phyloP scores from a whole-genome alignment of 352 stramenopile genomes.

The Pythium guiyangense region DNA sequence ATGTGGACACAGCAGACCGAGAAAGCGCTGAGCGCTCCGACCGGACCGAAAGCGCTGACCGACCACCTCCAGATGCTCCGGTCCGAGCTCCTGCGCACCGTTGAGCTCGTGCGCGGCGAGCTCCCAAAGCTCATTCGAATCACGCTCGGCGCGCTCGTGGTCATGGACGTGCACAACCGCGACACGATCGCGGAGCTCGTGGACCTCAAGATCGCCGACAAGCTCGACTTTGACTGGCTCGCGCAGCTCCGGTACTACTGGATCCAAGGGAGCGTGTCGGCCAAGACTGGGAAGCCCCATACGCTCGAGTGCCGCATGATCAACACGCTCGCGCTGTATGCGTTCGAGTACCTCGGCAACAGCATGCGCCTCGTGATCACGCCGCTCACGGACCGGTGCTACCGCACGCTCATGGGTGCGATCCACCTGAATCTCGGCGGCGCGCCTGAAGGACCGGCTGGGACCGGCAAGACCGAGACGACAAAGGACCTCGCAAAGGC shows the following conservation, averaged over 20 bases:
- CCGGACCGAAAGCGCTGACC: conserved; percentile 37
- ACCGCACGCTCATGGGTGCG: conserved; percentile 89
- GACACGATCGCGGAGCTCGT: conserved; percentile 91
- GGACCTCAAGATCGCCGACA: conserved; percentile 67
- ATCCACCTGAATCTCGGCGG: conserved; percentile 90
- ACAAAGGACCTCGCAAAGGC: conserved; percentile 91
- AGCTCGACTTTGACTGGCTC: conserved; percentile 92
- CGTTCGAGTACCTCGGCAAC: conserved; percentile 92
- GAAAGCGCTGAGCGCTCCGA: conserved; percentile 33
- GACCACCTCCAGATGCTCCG: conserved; percentile 65
- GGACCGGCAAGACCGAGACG: conserved; percentile 91
- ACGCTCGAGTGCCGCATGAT: conserved; percentile 90
- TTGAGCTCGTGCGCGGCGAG: conserved; percentile 90
- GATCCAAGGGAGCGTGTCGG: conserved; percentile 73
- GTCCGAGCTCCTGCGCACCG: conserved; percentile 82
- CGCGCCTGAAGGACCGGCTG: conserved; percentile 85
- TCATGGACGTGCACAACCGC: conserved; percentile 95
- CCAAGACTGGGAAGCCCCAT: conserved; percentile 84
- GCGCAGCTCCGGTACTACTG: conserved; percentile 93
- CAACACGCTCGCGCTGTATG: conserved; percentile 89
- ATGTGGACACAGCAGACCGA: conserved; percentile 90
- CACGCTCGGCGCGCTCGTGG: conserved; percentile 88
- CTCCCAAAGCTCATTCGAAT: conserved; percentile 91
- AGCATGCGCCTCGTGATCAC: conserved; percentile 91
- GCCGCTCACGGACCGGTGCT: conserved; percentile 89